Evolutionary conservation across 2,329 filamentous ascomycete species (phyloP).

Genomic region (Hypoxylon sp.): DNA sequence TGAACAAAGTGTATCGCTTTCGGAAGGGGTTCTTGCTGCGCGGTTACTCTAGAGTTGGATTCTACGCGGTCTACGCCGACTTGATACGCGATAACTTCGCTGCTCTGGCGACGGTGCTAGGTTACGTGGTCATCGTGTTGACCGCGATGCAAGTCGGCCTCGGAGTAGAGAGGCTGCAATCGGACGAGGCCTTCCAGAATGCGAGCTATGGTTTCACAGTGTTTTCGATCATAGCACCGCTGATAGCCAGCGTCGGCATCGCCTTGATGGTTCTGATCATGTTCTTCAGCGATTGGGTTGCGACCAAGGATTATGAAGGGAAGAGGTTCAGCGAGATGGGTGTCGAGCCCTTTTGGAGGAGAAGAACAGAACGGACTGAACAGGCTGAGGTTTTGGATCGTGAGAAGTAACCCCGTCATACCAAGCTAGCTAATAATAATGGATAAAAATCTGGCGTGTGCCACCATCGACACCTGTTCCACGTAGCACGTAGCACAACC

Average conservation of each 20-base stretch:
- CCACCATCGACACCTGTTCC: too few relatives aligned
- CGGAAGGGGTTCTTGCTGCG: constrained; percentile 45
- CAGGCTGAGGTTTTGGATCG: background rate
- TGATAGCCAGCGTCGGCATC: constrained; percentile 43
- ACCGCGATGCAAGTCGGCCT: constrained; percentile 52
- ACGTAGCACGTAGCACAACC: too few relatives aligned
- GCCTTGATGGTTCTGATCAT: constrained; percentile 42
- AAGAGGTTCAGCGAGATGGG: constrained; percentile 49
- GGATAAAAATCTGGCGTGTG: too few relatives aligned
- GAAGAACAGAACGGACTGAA: constrained; percentile 20
- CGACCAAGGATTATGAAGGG: constrained; percentile 45
- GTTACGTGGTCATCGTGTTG: constrained; percentile 54
- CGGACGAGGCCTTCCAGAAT: constrained; percentile 46
- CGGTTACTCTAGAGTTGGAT: constrained; percentile 48
- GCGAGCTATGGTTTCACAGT: constrained; percentile 51
- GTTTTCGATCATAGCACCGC: constrained; percentile 50
- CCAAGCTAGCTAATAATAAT: too few relatives aligned
- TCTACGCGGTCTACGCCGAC: constrained; percentile 52
- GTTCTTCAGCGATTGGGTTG: constrained; percentile 48
- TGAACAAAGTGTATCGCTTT: constrained; percentile 59
- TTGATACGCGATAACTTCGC: constrained; percentile 58
- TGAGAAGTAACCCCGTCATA: background rate
- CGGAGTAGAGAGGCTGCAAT: constrained; percentile 43
- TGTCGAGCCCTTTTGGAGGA: constrained; percentile 49
- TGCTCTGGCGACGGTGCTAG: constrained; percentile 54